Evolutionary conservation across 257 asterid species (phyloP), one percentile per base, ranked within the genome.

Genomic region (Catharanthus roseus): DNA sequence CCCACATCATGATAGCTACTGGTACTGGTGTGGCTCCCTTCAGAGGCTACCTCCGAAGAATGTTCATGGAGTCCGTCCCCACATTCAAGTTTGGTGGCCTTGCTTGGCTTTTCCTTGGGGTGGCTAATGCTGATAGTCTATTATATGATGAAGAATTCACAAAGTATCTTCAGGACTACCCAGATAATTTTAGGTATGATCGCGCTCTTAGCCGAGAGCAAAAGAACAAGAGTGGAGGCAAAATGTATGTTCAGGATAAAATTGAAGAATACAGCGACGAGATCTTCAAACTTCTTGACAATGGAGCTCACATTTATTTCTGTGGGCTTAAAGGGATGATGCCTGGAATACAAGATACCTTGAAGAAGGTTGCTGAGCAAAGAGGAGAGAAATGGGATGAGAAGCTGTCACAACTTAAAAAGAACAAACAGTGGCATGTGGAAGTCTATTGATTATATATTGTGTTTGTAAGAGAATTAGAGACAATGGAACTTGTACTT

Each of bases 41-140:
- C 71, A 77, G 97, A 80, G 99, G 88, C 71, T 91, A 91, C 81
- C 99, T 93, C 66, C 96, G 99, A 8, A 96, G 97, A 38, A 89
- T 91, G 96, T 93, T 93, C 84, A 88, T 89, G 97, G 97, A 93
- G 76, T 70, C 85, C 2, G 87, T 93, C 38, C 93, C 99, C n/a
- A 78, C 83, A 3, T 89, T 75, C 85, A 89, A 91, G 83, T 93
- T 91, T 53, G 74, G 76, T 28, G 99, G 97, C 71, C 91, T 91
- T 19, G 96, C 96, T 60, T 93, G 99, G 97, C 97, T 93, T 75
- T 93, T 93, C 87, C 96, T 91, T 53, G 99, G 99, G 65, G 99
- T 93, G 56, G 99, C 97, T 54, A 93, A 91, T 80, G 75, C 36
- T 10, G 97, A 93, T 67, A 93, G 96, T 71, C 97, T 93, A 57